These are phyloP conservation scores for Pezicula radicicola DNA, from an alignment of 2,329 filamentous ascomycete genomes.

Conservation along the genomic window DNA sequence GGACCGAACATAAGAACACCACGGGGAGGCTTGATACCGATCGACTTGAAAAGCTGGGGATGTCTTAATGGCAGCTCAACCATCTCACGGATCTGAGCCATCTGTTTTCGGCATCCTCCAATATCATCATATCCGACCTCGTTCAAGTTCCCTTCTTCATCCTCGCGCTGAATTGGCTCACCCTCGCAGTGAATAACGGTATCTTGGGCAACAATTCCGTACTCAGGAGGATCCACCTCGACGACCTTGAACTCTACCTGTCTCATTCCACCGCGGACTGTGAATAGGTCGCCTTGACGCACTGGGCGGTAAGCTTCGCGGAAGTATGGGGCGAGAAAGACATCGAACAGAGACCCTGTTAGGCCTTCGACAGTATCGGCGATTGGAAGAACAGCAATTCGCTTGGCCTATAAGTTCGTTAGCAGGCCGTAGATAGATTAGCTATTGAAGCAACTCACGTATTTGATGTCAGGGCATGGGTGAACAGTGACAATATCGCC, in stretches of 20 bases:
- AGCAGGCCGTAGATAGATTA: constrained; percentile 10
- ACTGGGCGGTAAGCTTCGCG: constrained; percentile 97
- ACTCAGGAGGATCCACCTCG: constrained; percentile 96
- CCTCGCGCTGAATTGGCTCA: constrained; percentile 93
- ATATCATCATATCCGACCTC: constrained; percentile 99
- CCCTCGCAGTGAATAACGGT: constrained; percentile 99
- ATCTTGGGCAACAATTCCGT: constrained; percentile 97
- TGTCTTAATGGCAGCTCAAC: constrained; percentile 95
- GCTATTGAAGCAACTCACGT: constrained; percentile 59
- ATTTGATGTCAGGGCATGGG: constrained; percentile 99
- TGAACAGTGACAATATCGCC: constrained; percentile 97
- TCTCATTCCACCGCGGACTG: constrained; percentile 95
- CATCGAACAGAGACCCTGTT: constrained; percentile 96
- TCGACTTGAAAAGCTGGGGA: constrained; percentile 99
- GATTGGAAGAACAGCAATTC: constrained; percentile 96
- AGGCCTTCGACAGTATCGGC: constrained; percentile 97
- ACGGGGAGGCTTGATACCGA: constrained; percentile 98
- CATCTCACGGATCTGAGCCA: constrained; percentile 98
- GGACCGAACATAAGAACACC: constrained; percentile 96
- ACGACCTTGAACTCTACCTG: constrained; percentile 99
- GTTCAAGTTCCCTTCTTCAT: constrained; percentile 98
- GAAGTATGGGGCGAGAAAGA: constrained; percentile 99
- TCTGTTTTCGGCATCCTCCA: constrained; percentile 98
- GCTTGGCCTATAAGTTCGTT: constrained; percentile 72
- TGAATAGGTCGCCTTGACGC: constrained; percentile 96